Evolutionary conservation across 208 protist species (phyloP), one percentile per base, ranked within the genome.

Genomic region (Borovskyia barvae): DNA sequence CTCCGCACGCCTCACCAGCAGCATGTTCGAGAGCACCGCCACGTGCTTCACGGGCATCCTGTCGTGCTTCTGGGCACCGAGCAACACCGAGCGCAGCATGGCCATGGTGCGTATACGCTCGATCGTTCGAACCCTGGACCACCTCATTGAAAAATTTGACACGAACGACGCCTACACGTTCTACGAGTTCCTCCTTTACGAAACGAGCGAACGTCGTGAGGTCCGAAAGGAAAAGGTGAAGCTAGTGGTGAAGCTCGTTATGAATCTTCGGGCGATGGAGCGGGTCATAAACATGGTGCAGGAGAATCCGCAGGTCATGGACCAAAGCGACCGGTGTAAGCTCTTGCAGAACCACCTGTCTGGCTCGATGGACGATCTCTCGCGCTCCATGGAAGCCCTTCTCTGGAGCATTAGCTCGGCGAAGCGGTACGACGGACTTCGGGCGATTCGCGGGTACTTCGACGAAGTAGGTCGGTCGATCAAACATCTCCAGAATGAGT

Each of bases 131-230:
- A 76, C 62, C 14, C 36, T 87, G 15, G 85, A 92, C 62, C 51
- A 65, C 32, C 62, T 86, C 37, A 70, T 91, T 26, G 78, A 77
- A 19, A 60, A 80, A 51, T 70, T 85, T 46, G 69, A 78, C 50
- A 37, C 41, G 1, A 53, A 78, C 50, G 77, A 87, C 49, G 64
- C 56, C 28, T 75, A 71, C 39, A 81, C 77, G 25, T 77, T 82
- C 20, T 87, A 91, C 53, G 80, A 91, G 56, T 68, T 87, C 17
- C 63, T 91, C 35, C 69, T 91, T 42, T 91, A 88, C 66, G 80
- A 88, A 45, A 78, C 69, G 22, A 65, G 47, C 37, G 80, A 92
- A 53, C 55, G 75, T 4, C 75, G 81, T 15, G 72, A 84, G 50
- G 62, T 92, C 24, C 77, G 85, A 2, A 66, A 75, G 64, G 60